These are phyloP conservation scores for Pecoramyces ruminantium DNA, from an alignment of 192 early-diverging fungal species.

Conservation along the genomic window DNA sequence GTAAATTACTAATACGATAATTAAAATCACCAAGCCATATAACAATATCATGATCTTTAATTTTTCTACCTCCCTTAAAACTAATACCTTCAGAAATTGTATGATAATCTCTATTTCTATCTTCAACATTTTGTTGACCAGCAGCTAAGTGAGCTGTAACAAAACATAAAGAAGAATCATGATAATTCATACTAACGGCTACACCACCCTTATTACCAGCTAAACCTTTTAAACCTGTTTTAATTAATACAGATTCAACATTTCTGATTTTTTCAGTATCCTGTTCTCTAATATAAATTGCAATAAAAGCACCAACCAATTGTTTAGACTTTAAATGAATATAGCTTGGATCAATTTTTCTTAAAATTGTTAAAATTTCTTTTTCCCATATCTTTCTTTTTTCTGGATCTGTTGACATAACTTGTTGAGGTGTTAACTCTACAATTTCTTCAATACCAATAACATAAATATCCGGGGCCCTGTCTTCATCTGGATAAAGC, in stretches of 20 bases:
- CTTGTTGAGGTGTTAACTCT: constrained; percentile 55
- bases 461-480: constrained; percentile 56
- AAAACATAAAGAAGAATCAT: constrained; percentile 78
- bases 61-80: constrained; percentile 49
- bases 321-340: constrained; percentile 70
- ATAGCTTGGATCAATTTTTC: constrained; percentile 28
- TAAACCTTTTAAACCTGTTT: constrained; percentile 89
- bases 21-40: constrained; percentile 94
- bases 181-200: constrained; percentile 66
- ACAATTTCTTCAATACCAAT: constrained; percentile 96
- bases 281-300: constrained; percentile 65
- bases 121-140: constrained; percentile 51
- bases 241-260: constrained; percentile 66
- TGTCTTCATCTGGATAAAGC: constrained; percentile 30
- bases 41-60: constrained; percentile 48
- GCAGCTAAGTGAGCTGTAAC: constrained; percentile 89
- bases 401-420: constrained; percentile 54
- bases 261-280: constrained; percentile 53
- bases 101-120: constrained; percentile 70
- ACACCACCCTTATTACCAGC: constrained; percentile 97
- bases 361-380: constrained; percentile 50
- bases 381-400: constrained; percentile 65
- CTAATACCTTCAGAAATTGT: constrained; percentile 56
- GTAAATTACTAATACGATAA: constrained; percentile 55
- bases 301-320: constrained; percentile 76